phyloP scores from a whole-genome alignment of 176 grass and related monocot genomes.

The Triticum dicoccoides region DNA sequence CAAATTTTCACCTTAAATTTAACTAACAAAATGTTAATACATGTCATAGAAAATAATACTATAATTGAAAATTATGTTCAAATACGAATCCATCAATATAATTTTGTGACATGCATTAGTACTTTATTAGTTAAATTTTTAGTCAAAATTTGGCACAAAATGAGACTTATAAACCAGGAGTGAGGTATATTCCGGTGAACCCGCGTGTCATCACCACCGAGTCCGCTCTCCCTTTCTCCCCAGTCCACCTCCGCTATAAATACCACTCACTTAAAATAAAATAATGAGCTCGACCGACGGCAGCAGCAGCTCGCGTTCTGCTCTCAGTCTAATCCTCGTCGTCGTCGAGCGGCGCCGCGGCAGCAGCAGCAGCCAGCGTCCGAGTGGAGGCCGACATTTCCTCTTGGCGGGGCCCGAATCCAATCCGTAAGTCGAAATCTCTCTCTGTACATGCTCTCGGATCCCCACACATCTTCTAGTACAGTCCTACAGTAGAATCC shows the following conservation, averaged over 20 bases:
- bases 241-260: neutral
- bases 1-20: too few relatives aligned
- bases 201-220: too few relatives aligned
- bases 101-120: too few relatives aligned
- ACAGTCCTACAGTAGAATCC: too few relatives aligned
- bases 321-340: neutral
- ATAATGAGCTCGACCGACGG: neutral
- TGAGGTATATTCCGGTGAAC: too few relatives aligned
- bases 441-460: neutral
- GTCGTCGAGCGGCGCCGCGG: neutral
- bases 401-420: neutral
- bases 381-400: neutral
- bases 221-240: neutral
- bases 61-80: too few relatives aligned
- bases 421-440: constrained; percentile 8
- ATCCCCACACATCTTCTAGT: neutral
- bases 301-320: neutral
- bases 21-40: too few relatives aligned
- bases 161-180: too few relatives aligned
- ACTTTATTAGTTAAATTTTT: too few relatives aligned
- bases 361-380: neutral
- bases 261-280: neutral
- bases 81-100: too few relatives aligned
- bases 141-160: too few relatives aligned
- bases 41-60: too few relatives aligned